Base-by-base conservation (phyloP, 2,329 filamentous ascomycete species). In the Neofusicoccum sp. region DNA sequence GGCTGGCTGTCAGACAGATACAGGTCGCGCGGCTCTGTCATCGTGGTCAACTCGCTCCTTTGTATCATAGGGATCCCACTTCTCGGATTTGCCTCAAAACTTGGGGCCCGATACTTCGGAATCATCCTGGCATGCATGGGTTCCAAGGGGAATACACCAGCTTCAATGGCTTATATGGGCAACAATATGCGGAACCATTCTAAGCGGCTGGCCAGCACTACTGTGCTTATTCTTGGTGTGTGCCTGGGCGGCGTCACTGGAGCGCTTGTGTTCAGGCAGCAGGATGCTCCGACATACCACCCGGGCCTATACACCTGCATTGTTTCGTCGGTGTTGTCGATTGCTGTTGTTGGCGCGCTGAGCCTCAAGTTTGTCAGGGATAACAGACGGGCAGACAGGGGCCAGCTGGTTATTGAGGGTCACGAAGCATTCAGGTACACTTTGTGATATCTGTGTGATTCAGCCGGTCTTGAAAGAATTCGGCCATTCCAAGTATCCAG, bases 91-190 rank as follows among this genome's bases (percentile, higher is more conserved):
- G 77, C 86, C 49, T 77, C 80, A 2, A 73, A 83, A 1, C 78
- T 83, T 0, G 86, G 84, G 0, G 88, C 86, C 8, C 87, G 89
- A 66, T 93, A 91, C 68, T 88, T 90, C 65, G 89, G 85, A 2
- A 91, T 89, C 63, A 89, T 92, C 71, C 76, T 93, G n/a, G 84
- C 92, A 0, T 89, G 89, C 0, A 81, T 86, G 63, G 90, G 89
- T 0, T 71, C 44, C 9, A 47, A 47, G 26, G 44, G 20, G 4
- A 47, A 47, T 26, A 47, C 44, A 9, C 44, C 44, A 1, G 44
- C 44, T 4, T 30, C 44, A 9, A 47, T 47, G 44, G 44, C 44
- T 4, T 47, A 47, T 26, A 47, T 14, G 9, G 24, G 26, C 44
- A 47, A 47, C 6, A 47, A 47, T 26, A 30, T 47, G 11, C 24